phyloP scores from a whole-genome alignment of 2,329 filamentous ascomycete genomes.

The Cladosporium sp. region DNA sequence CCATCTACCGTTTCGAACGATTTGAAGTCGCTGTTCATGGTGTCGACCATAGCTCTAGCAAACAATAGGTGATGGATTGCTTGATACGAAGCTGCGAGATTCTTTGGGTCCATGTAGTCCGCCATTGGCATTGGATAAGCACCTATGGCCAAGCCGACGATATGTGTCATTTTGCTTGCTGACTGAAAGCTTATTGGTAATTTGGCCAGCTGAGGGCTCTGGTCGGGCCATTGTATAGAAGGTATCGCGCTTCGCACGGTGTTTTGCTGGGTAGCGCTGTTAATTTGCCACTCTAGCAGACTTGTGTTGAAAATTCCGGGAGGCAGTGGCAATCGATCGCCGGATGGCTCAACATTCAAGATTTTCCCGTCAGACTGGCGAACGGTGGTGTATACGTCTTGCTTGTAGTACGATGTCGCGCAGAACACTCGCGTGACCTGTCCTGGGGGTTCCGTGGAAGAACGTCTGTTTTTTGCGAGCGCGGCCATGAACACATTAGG shows the following conservation, averaged over 20 bases:
- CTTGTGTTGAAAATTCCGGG: constrained; percentile 28
- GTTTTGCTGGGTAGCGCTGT: not conserved
- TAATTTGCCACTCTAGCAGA: constrained; percentile 25
- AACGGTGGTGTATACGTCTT: constrained; percentile 42
- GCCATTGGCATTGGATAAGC: constrained; percentile 23
- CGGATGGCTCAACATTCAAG: constrained; percentile 19
- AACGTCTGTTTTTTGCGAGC: not conserved
- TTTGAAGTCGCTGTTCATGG: constrained; percentile 23
- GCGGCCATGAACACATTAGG: constrained; percentile 24
- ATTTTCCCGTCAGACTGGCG: constrained; percentile 22
- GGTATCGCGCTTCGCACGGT: not conserved
- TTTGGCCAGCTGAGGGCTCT: not conserved
- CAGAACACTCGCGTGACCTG: constrained; percentile 41
- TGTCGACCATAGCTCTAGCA: constrained; percentile 31
- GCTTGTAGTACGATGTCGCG: constrained; percentile 43
- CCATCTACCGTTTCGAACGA: constrained; percentile 16
- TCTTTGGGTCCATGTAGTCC: constrained; percentile 33
- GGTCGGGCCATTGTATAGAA: not conserved
- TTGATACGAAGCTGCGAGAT: constrained; percentile 34
- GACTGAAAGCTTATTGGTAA: not conserved
- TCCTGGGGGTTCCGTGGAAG: not conserved
- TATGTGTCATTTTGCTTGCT: constrained; percentile 23
- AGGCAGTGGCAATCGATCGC: constrained; percentile 24
- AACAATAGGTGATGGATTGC: constrained; percentile 43
- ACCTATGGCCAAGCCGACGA: constrained; percentile 36